Evolutionary conservation across 2,329 filamentous ascomycete species (phyloP).

Genomic region (Chaetomium olivaceum): DNA sequence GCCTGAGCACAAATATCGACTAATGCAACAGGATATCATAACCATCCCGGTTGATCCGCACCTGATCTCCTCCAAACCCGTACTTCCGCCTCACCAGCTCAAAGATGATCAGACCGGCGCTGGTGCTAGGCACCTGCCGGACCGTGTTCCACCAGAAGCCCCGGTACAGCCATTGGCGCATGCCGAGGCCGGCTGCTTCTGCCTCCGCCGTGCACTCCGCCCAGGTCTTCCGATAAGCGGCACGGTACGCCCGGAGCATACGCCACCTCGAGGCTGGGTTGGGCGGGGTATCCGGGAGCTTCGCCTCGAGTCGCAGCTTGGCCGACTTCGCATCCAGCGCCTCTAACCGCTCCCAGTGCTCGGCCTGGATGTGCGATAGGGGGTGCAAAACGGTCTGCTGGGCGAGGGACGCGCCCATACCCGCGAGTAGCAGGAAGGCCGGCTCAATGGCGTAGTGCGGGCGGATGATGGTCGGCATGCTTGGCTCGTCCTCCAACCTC

Average conservation of each 20-base stretch:
- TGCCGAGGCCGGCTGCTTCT: constrained; percentile 53
- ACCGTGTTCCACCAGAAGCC: constrained; percentile 74
- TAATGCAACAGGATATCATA: constrained; percentile 67
- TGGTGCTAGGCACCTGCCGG: constrained; percentile 73
- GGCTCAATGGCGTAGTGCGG: constrained; percentile 78
- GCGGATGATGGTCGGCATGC: constrained; percentile 55
- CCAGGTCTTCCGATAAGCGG: constrained; percentile 69
- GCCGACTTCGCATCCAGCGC: constrained; percentile 65
- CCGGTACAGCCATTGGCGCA: constrained; percentile 66
- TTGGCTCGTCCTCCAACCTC: constrained; percentile 1
- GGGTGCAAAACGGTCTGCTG: constrained; percentile 73
- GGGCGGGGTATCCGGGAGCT: neutral
- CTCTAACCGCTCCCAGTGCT: constrained; percentile 73
- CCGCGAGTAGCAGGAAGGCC: constrained; percentile 67
- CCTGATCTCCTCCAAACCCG: constrained; percentile 61
- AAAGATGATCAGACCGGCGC: constrained; percentile 75
- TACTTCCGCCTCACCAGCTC: constrained; percentile 75
- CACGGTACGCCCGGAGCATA: constrained; percentile 66
- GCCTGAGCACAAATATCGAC: constrained; percentile 14
- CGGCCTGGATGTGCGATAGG: constrained; percentile 67
- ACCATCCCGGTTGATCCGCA: constrained; percentile 66
- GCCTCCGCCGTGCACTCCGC: constrained; percentile 61
- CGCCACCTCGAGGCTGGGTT: constrained; percentile 44
- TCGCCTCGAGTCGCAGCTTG: constrained; percentile 42
- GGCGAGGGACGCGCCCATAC: constrained; percentile 65